Evolutionary conservation across 106 monocot species (phyloP), one percentile per base, ranked within the genome.

Genomic region (Apostasia ramifera): DNA sequence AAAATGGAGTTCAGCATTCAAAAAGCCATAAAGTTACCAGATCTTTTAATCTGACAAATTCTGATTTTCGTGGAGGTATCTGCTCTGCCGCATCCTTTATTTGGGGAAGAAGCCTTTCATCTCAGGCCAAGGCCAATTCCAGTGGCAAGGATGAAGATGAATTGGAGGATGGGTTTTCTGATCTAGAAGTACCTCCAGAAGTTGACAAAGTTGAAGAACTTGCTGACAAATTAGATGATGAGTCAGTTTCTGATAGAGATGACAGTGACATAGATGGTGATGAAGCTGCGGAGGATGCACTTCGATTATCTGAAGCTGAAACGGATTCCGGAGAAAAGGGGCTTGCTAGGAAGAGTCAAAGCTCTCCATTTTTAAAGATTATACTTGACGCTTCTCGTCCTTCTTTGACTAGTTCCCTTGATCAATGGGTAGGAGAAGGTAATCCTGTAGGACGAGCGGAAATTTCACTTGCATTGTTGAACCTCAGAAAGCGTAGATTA

Each of bases 401-500:
- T 59, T 53, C 73, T 63, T 50, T 85, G 6, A 72, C 47, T 55
- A 49, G 44, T 47, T 70, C 62, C 55, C 79, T 89, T 63, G 79
- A 89, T 12, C 75, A 93, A 42, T 93, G 81, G 83, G 58, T 84
- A 8, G 64, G 67, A 71, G 79, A 84, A 65, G 88, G 93, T 11
- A 83, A 89, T 57, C 9, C 81, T 49, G 50, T 89, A 49, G 88
- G 76, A 48, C 63, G 72, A 49, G 47, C 44, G 57, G 86, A 86
- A 49, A 56, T 86, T 42, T 62, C 43, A 38, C 3, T 41, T 44
- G 66, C 66, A 47, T 26, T 90, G 40, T 53, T 81, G 39, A 55
- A 53, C 53, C 89, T 93, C 59, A 73, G 93, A 12, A 93, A 63
- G 70, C 49, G 78, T 13, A 54, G 64, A 42, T 50, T 77, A 47